These are phyloP conservation scores for Pseudocercospora fijiensis DNA, from an alignment of 2,329 filamentous ascomycete species.

Conservation along the genomic window DNA sequence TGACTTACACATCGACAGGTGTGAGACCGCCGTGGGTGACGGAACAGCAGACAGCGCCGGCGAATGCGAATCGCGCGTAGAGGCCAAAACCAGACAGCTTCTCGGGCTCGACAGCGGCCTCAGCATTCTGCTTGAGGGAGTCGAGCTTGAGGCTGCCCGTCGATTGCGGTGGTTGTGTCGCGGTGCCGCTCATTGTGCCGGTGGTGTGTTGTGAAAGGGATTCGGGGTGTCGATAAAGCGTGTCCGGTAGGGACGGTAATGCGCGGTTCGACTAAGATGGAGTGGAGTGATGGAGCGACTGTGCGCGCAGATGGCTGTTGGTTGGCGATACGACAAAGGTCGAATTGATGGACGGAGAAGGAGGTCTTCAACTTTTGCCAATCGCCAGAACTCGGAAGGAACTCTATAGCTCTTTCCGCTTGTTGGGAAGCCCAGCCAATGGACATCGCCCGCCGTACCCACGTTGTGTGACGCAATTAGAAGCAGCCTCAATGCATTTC, in stretches of 20 bases:
- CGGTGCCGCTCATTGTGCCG: slow-evolving; percentile 36
- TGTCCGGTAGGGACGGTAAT: slow-evolving; percentile 5
- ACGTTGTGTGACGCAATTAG: slow-evolving; percentile 2
- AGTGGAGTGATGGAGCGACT: slow-evolving; percentile 8
- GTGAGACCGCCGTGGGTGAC: slow-evolving; percentile 96
- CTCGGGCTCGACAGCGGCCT: slow-evolving; percentile 47
- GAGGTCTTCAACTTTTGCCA: neutral
- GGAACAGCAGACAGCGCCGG: slow-evolving; percentile 96
- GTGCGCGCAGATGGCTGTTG: neutral
- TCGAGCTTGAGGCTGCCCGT: slow-evolving; percentile 56
- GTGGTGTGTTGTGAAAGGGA: slow-evolving; percentile 15
- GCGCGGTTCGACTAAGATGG: slow-evolving; percentile 6
- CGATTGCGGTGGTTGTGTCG: slow-evolving; percentile 47
- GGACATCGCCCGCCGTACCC: neutral
- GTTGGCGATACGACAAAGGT: slow-evolving; percentile 1
- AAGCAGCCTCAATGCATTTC: neutral
- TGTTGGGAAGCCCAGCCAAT: neutral
- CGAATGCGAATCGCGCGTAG: slow-evolving; percentile 95
- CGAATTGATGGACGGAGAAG: neutral
- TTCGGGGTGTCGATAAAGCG: slow-evolving; percentile 10
- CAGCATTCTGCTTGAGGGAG: slow-evolving; percentile 50
- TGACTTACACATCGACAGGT: slow-evolving; percentile 97
- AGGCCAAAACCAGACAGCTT: slow-evolving; percentile 66
- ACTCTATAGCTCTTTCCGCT: neutral
- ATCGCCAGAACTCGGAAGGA: slow-evolving; percentile 4